Percentiles rank a stretch among this genome's conserved stretches.
phyloP scores from a whole-genome alignment of 208 protist genomes.

The Leishmania tropica region DNA sequence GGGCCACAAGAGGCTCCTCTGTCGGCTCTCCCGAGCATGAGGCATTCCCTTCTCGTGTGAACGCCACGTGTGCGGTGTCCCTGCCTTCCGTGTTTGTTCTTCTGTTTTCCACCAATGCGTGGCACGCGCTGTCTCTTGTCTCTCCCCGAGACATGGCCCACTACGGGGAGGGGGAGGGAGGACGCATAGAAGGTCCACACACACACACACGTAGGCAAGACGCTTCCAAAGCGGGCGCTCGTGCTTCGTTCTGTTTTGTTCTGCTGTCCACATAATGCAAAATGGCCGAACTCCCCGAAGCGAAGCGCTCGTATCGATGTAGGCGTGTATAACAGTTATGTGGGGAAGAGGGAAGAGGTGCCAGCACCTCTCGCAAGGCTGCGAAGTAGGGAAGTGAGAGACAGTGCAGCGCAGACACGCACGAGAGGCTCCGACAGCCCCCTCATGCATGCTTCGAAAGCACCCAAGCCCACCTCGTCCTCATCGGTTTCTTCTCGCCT shows the following conservation, averaged over 20 bases:
- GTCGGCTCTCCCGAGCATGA: neutral
- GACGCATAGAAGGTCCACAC: neutral
- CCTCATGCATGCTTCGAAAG: neutral
- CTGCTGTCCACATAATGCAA: neutral
- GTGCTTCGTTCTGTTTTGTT: neutral
- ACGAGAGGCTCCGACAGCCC: neutral
- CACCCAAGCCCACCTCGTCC: neutral
- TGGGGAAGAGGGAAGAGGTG: neutral
- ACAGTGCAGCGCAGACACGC: neutral
- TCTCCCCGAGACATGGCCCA: neutral
- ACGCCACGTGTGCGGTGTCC: neutral
- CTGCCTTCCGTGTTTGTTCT: neutral
- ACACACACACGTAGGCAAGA: neutral
- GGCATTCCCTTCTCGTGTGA: neutral
- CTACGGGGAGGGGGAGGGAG: neutral
- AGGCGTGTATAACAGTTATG: neutral
- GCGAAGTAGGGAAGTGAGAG: neutral
- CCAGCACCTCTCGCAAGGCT: neutral
- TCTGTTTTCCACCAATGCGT: neutral
- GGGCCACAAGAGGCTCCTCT: neutral
- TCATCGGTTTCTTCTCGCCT: neutral
- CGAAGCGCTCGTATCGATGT: neutral
- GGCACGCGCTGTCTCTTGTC: neutral
- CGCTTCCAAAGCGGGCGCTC: neutral
- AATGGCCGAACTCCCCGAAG: neutral